These are phyloP conservation scores for Silene uniflora DNA, from an alignment of 148 eudicot species.

Conservation along the genomic window DNA sequence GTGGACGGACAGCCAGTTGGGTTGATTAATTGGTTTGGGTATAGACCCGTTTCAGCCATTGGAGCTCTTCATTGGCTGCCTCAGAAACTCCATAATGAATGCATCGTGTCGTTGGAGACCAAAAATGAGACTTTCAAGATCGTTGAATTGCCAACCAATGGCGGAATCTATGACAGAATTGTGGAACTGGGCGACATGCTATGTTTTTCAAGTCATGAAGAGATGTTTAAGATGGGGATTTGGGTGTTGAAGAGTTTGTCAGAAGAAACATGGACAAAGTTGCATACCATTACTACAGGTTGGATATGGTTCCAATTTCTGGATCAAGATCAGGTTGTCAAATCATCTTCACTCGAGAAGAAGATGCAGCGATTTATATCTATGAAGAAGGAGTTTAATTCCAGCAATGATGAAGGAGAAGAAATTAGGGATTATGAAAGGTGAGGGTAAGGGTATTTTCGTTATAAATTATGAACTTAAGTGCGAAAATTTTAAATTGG, in stretches of 20 bases:
- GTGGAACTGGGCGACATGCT: slow-evolving; percentile 36
- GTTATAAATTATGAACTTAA: too few relatives aligned
- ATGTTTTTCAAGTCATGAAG: slow-evolving; percentile 34
- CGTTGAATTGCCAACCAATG: slow-evolving; percentile 33
- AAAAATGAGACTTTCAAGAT: slow-evolving; percentile 34
- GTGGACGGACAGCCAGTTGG: too few relatives aligned
- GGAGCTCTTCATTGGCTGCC: too few relatives aligned
- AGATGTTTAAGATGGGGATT: slow-evolving; percentile 27
- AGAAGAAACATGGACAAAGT: slow-evolving; percentile 35
- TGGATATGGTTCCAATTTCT: slow-evolving; percentile 38
- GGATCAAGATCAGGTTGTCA: slow-evolving; percentile 29
- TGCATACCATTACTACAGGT: slow-evolving; percentile 25
- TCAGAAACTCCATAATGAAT: too few relatives aligned
- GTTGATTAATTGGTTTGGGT: too few relatives aligned
- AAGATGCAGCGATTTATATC: slow-evolving; percentile 23
- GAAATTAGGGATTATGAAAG: too few relatives aligned
- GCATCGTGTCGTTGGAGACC: slow-evolving; percentile 35
- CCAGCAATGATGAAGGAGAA: too few relatives aligned
- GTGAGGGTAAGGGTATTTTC: too few relatives aligned
- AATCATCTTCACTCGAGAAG: slow-evolving; percentile 30
- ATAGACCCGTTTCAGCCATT: too few relatives aligned
- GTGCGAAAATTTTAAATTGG: too few relatives aligned
- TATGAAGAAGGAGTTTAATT: too few relatives aligned
- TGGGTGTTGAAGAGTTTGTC: slow-evolving; percentile 39
- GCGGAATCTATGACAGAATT: slow-evolving; percentile 30